Evolutionary conservation across 2,329 filamentous ascomycete species (phyloP), one percentile per base, ranked within the genome.

Genomic region (Fusarium sp.): DNA sequence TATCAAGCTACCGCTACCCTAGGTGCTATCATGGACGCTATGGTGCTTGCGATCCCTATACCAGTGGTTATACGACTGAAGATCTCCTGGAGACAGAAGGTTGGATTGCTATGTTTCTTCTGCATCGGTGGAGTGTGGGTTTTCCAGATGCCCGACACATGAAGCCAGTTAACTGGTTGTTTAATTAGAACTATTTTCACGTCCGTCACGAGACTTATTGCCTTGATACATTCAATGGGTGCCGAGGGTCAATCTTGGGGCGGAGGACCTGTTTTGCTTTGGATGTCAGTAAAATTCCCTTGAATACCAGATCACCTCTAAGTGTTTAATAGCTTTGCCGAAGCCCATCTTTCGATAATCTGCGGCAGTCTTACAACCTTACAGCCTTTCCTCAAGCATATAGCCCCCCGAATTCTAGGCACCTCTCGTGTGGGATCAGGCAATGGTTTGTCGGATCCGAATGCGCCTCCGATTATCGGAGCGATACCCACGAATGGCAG

Each of bases 261-360:
- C 1, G 38, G 46, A 3, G 65, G 51, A 0, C 65, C 65, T 11
- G 61, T 69, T n/a, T 31, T 66, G 7, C 42, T 71, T 8, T 71
- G 67, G 68, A 65, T 65, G 68, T 69, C 44, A 50, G 56, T 54
- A 28, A 5, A 9, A 11, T 30, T 30, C 9, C 30, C 30, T 30
- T 30, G 30, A 11, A 30, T 30, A 11, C 10, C 30, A 30, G 10
- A 30, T 10, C 10, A 30, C 10, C 8, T 41, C 8, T 23, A 41
- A 41, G 13, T 23, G 8, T 23, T 23, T 23, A 9, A 5, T 7
- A 70, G 67, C 11, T 57, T 70, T 15, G 66, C 57, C 3, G 62
- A 70, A 20, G 53, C 62, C 9, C 69, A 70, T 4, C 66, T 70
- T 10, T 69, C 67, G 4, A 62, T 61, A 6, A 69, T 70, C 4